These are phyloP conservation scores for Penicillium psychrosexuale DNA, from an alignment of 2,329 filamentous ascomycete genomes.

Conservation along the genomic window DNA sequence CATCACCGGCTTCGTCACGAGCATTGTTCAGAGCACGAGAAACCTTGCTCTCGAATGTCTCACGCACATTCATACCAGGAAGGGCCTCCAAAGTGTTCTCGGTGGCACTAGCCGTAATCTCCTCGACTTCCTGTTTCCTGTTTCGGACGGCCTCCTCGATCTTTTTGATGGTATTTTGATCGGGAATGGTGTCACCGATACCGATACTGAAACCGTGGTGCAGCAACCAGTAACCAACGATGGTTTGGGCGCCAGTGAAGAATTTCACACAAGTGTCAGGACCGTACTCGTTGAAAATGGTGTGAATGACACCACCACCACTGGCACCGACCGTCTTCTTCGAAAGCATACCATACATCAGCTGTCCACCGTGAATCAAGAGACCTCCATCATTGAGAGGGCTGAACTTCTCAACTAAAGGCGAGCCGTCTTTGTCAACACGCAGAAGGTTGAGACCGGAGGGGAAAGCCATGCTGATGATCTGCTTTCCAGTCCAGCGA, in stretches of 20 bases:
- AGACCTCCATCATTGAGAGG: conserved; percentile 74
- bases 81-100: conserved; percentile 85
- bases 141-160: conserved; percentile 78
- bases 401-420: conserved; percentile 52
- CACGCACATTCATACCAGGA: conserved; percentile 97
- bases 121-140: conserved; percentile 76
- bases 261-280: conserved; percentile 84
- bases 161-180: conserved; percentile 75
- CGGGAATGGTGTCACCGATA: conserved; percentile 96
- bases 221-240: conserved; percentile 95
- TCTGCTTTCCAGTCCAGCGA: conserved; percentile 97
- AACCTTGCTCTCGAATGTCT: conserved; percentile 97
- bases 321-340: conserved; percentile 95
- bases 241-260: conserved; percentile 90
- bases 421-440: conserved; percentile 59
- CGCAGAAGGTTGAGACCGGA: conserved; percentile 75
- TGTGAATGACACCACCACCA: conserved; percentile 86
- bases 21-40: conserved; percentile 91
- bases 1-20: conserved; percentile 93
- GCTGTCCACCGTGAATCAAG: conserved; percentile 78
- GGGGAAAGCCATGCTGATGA: conserved; percentile 90
- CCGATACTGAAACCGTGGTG: conserved; percentile 97
- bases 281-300: conserved; percentile 93
- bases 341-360: conserved; percentile 84
- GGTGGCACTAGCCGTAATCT: conserved; percentile 73